Evolutionary conservation across 768 basidiomycete genomes (phyloP).

Genomic region (Mycena metata): DNA sequence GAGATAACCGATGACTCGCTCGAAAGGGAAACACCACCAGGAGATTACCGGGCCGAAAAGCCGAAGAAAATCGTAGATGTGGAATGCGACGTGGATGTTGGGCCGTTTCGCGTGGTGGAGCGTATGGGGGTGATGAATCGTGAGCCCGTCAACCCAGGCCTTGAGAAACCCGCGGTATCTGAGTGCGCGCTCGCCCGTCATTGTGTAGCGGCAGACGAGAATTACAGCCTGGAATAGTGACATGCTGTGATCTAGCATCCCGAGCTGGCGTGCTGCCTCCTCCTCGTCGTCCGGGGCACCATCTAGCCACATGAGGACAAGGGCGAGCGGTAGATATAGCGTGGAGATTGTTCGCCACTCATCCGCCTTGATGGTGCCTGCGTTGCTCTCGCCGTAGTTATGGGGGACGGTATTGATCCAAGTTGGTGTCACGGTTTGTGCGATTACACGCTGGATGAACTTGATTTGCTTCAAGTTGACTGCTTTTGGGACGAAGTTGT

Average conservation of each 20-base stretch:
- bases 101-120: constrained; percentile 3
- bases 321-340: constrained; percentile 50
- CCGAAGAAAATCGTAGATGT: constrained; percentile 50
- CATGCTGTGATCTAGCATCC: constrained; percentile 46
- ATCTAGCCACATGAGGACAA: constrained; percentile 50
- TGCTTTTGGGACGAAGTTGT: constrained; percentile 23
- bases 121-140: constrained; percentile 42
- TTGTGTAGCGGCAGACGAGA: constrained; percentile 36
- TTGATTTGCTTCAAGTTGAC: constrained; percentile 23
- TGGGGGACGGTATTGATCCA: constrained; percentile 47
- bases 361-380: constrained; percentile 53
- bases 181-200: constrained; percentile 14
- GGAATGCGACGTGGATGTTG: constrained; percentile 50
- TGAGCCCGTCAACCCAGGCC: constrained; percentile 43
- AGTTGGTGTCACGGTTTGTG: constrained; percentile 39
- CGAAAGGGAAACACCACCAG: constrained; percentile 59
- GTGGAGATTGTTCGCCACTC: constrained; percentile 50
- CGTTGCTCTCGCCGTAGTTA: constrained; percentile 44
- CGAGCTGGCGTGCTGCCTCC: constrained; percentile 11
- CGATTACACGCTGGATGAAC: constrained; percentile 43
- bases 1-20: constrained; percentile 52
- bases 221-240: constrained; percentile 44
- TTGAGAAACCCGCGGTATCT: constrained; percentile 37
- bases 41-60: constrained; percentile 51
- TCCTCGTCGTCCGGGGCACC: neutral